Evolutionary conservation across 331 rosid species (phyloP).

Genomic region (Phaseolus coccineus): DNA sequence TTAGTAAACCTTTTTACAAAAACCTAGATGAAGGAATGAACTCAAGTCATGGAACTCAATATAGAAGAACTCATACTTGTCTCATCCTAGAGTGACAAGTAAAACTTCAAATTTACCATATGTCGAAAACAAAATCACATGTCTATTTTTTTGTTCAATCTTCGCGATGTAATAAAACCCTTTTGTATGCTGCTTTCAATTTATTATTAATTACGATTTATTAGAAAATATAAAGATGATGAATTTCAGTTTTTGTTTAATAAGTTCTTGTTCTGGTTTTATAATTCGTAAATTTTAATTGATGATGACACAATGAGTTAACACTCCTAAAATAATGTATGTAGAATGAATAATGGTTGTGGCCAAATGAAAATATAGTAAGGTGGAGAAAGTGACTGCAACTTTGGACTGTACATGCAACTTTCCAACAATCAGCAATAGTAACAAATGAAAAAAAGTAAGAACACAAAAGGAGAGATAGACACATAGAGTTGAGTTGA

Average conservation of each 20-base stretch:
- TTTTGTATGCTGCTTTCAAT: background rate
- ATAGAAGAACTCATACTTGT: too few species aligned
- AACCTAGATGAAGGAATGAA: background rate
- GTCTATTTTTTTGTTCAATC: background rate
- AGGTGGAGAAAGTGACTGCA: constrained; percentile 44
- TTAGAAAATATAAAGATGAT: background rate
- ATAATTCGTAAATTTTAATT: background rate
- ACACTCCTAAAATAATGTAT: constrained; percentile 2
- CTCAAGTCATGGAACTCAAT: background rate
- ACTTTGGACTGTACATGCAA: constrained; percentile 39
- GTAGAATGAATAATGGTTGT: constrained; percentile 36
- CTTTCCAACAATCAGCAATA: constrained; percentile 44
- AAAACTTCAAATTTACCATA: background rate
- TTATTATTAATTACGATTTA: background rate
- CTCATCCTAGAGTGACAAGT: background rate
- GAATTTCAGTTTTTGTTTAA: too few species aligned
- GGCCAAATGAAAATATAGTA: constrained; percentile 41
- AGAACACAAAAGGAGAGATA: background rate
- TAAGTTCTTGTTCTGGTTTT: background rate
- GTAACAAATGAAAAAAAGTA: constrained; percentile 31
- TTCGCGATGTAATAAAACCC: too few species aligned
- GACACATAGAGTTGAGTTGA: too few species aligned
- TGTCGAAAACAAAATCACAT: background rate
- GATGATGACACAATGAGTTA: background rate
- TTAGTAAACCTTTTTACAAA: too few species aligned